Evolutionary conservation across 129 eudicot species (phyloP).

Genomic region (Helianthus tuberosus): DNA sequence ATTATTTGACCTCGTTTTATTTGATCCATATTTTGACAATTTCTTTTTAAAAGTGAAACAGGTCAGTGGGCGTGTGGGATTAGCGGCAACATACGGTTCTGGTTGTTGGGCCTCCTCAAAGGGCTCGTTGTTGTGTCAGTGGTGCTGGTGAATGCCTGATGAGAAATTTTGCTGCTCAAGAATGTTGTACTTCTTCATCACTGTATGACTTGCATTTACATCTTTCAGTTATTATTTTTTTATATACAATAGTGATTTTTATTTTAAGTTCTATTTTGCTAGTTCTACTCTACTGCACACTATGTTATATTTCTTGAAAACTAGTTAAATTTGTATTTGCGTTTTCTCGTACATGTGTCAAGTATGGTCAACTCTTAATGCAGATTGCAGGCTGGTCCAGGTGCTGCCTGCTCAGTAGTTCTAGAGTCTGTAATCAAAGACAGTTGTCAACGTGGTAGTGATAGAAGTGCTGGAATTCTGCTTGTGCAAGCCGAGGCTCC

Average conservation of each 20-base stretch:
- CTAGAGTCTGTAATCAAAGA: slow-evolving; percentile 45
- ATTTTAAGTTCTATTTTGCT: slow-evolving; percentile 2
- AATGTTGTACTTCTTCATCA: slow-evolving; percentile 75
- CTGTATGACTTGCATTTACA: slow-evolving; percentile 50
- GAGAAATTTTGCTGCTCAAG: slow-evolving; percentile 84
- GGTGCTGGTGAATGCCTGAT: slow-evolving; percentile 95
- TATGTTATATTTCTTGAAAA: background rate
- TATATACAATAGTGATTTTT: background rate
- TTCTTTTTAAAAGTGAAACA: slow-evolving; percentile 24
- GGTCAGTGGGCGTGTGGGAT: slow-evolving; percentile 96
- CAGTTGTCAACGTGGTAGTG: slow-evolving; percentile 38
- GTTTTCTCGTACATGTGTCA: background rate
- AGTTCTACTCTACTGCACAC: background rate
- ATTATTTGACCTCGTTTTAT: background rate
- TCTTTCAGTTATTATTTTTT: background rate
- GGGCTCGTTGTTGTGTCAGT: slow-evolving; percentile 70
- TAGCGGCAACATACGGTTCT: slow-evolving; percentile 92
- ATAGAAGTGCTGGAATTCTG: slow-evolving; percentile 79
- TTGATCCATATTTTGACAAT: background rate
- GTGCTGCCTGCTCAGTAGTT: slow-evolving; percentile 68
- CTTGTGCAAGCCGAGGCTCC: slow-evolving; percentile 85
- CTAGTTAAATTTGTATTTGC: background rate
- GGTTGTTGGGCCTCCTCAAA: slow-evolving; percentile 97
- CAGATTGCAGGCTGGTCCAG: slow-evolving; percentile 87
- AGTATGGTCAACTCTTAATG: slow-evolving; percentile 23